Evolutionary conservation across 164 flowering plant genomes (phyloP).

Genomic region (Magnolia kwangsiensis): DNA sequence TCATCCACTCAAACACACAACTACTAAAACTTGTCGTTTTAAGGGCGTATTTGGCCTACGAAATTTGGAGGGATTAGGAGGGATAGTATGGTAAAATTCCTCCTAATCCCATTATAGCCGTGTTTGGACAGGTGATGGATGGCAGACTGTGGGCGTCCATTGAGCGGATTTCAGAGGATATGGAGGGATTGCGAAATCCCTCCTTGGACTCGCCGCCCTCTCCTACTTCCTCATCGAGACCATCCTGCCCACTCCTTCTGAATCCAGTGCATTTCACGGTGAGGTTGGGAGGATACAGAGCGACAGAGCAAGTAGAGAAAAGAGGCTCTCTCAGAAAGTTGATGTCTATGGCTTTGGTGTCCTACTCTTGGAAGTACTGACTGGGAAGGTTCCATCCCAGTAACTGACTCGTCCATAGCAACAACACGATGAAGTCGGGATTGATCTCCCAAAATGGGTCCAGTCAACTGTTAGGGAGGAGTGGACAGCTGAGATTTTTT

Average conservation of each 20-base stretch:
- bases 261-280: conserved; percentile 77
- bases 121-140: too few relatives aligned
- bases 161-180: too few relatives aligned
- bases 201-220: too few relatives aligned
- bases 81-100: too few relatives aligned
- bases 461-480: conserved; percentile 87
- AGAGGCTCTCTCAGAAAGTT: conserved; percentile 67
- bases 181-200: too few relatives aligned
- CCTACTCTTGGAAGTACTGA: conserved; percentile 72
- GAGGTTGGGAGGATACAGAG: conserved; percentile 80
- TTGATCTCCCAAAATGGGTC: conserved; percentile 88
- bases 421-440: conserved; percentile 35
- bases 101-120: too few relatives aligned
- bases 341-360: conserved; percentile 94
- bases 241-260: conserved; percentile 28
- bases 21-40: too few relatives aligned
- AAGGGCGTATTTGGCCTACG: too few relatives aligned
- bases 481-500: conserved; percentile 96
- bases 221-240: too few relatives aligned
- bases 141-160: too few relatives aligned
- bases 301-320: conserved; percentile 81
- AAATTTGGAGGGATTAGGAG: too few relatives aligned
- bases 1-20: too few relatives aligned
- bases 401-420: conserved; percentile 35
- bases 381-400: conserved; percentile 69